A percentile compares a stretch with the other conserved stretches of the same genome.
Evolutionary conservation across 2,329 filamentous ascomycete genomes (phyloP).

Genomic region (Seiridium unicorne): DNA sequence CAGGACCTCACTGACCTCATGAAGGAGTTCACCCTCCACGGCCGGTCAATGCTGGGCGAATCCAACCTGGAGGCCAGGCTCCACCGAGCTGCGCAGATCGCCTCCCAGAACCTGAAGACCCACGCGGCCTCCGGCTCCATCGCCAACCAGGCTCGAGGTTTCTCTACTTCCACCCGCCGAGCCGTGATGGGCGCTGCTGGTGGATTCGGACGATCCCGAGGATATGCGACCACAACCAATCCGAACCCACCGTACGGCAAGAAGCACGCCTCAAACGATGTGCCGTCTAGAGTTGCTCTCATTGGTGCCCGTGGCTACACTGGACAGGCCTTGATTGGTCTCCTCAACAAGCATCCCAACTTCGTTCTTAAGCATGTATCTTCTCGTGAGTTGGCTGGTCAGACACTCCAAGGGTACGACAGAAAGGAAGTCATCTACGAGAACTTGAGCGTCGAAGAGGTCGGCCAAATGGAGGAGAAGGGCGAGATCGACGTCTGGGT

Average conservation of each 20-base stretch:
- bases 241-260: conserved; percentile 87
- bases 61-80: conserved; percentile 86
- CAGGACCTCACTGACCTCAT: conserved; percentile 42
- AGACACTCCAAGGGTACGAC: conserved; percentile 83
- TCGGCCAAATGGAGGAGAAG: conserved; percentile 78
- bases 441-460: conserved; percentile 83
- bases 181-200: conserved; percentile 26
- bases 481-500: conserved; percentile 94
- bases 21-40: conserved; percentile 79
- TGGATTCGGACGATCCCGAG: conserved; percentile 33
- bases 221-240: conserved; percentile 68
- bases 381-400: conserved; percentile 73
- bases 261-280: conserved; percentile 81
- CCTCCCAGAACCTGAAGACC: conserved; percentile 50
- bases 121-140: conserved; percentile 40
- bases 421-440: conserved; percentile 93
- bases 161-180: conserved; percentile 58
- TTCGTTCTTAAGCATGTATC: conserved; percentile 12
- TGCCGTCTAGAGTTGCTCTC: conserved; percentile 76
- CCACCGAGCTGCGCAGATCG: conserved; percentile 71
- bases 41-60: conserved; percentile 83
- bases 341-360: conserved; percentile 68
- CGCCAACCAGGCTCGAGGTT: conserved; percentile 59
- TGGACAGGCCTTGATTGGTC: conserved; percentile 82
- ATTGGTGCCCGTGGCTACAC: conserved; percentile 95